Evolutionary conservation across 116 monocot genomes (phyloP), one percentile per base, ranked within the genome.

Genomic region (Dioscorea cayenensis): DNA sequence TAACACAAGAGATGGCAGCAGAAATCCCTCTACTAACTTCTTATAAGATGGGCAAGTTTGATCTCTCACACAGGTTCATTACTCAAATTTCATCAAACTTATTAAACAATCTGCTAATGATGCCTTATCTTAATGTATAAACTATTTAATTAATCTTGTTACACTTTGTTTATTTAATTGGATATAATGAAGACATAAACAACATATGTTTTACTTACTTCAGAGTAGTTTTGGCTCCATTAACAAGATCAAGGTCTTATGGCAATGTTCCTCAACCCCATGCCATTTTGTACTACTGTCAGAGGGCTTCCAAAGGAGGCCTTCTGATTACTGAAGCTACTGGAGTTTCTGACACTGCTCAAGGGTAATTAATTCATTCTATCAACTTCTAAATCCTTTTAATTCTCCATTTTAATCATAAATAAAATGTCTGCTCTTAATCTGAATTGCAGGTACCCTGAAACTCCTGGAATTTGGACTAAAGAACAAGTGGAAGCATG

Each of bases 231-330:
- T 3, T 65, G 13, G 17, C 65, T 23, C 32, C 65, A 6, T 25
- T 65, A 11, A 65, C 65, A 65, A 65, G 65, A 65, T 14, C 32
- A 17, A 65, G 65, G 7, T 65, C 65, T 6, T 65, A 65, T 65
- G 65, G 65, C 20, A 65, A 65, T 25, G 65, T 65, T 19, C 65
- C 65, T 65, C 65, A 65, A 3, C 65, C 65, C 0, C 65, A 65
- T 35, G 65, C 65, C 16, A 65, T 65, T 28, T 19, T 65, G 11
- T 65, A 65, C 65, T 65, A 65, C 65, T 65, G 36, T 35, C 65
- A 65, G 6, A 28, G 65, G 16, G 35, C 35, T 8, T 29, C 35
- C 5, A 65, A 65, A 65, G 65, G 65, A 65, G 65, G 65, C 12
- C 32, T 65, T 19, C 35, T 65, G 13, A 65, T 65, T 5, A 18